Base-by-base conservation (phyloP, 2,329 filamentous ascomycete genomes). In the Sclerotiophoma versabilis region DNA sequence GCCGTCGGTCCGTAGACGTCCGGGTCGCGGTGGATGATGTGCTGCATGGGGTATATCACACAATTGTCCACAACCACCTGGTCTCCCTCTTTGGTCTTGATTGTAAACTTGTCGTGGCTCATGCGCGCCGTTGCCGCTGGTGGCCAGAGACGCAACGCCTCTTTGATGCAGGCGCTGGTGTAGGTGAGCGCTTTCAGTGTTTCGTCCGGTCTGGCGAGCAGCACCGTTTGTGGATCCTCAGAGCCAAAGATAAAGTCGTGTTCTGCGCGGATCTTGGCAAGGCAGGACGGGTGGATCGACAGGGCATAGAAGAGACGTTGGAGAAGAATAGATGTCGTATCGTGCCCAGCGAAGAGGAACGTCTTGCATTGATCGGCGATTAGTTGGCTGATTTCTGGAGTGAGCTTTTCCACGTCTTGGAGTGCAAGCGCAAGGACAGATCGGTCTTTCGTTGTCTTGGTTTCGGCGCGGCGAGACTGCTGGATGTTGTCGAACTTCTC, bases 141-240 rank as follows among this genome's bases (percentile, higher is more conserved):
- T 0, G 83, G 80, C 66, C 80, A 83, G 9, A 86, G 67, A 7
- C 83, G 78, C 6, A 86, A 72, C 1, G 78, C 76, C 68, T 86
- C 84, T 56, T 82, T 83, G 57, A 84, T 79, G 20, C 83, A 77
- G 5, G 82, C 83, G 5, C 74, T 72, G 4, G 82, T 83, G 65
- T 84, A 85, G 0, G 77, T 73, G 22, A 86, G 75, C 9, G 57
- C 59, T 56, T 78, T 75, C 65, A 83, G 81, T 15, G 84, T 76
- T 2, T 82, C 71, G 19, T 77, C 71, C 0, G 81, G 78, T 26
- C 79, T 73, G 2, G 74, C 60, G 26, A 73, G 66, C 39, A 85
- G 73, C 5, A 73, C 66, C 1, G 70, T 63, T n/a, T 72, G 74
- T 0, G 77, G 74, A 12, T 73, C 66, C 25, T 78, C 71, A 0